Base-by-base conservation (phyloP, 768 basidiomycete species). In the Mycena filopes region DNA sequence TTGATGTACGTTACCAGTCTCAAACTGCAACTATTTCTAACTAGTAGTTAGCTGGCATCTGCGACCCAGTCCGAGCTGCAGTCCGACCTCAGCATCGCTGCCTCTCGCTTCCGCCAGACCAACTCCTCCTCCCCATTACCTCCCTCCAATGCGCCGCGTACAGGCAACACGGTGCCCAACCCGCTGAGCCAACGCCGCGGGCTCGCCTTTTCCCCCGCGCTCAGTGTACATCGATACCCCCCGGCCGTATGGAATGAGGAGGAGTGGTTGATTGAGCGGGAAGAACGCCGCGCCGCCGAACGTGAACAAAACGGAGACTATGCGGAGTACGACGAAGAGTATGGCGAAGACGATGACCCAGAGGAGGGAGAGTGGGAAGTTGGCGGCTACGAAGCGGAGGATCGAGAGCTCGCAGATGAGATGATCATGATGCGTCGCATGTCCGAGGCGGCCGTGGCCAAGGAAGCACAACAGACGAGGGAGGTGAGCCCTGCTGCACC, bases 171-270 rank as follows among this genome's bases (percentile, higher is more conserved):
- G 73, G 67, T 78, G 75, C n/a, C 70, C 71, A 60, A 70, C 50
- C 63, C 69, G 60, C 62, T 78, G 66, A 65, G 74, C 76, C 36
- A 68, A 60, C 50, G 76, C 72, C 60, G 72, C 72, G 81, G 81
- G 36, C 92, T 98, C 63, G 81, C 87, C 50, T 98, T 98, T 78
- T 92, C 86, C 2, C 81, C 87, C 15, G 81, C 88, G 9, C 84
- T 89, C 48, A 84, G 80, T 25, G 87, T 93, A 0, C 87, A 89
- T 72, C 85, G 91, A 23, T 95, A 94, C 71, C 89, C 91, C 0
- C 93, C 93, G 1, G 89, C 92, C 0, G 89, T 95, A 20, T 95
- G 91, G 91, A 86, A 85, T 53, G 92, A 95, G 26, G 92, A 91
- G 1, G 90, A 92, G 46, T 69, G 67, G 67, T 53, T 69, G 8